Evolutionary conservation across 2,329 filamentous ascomycete genomes (phyloP).

Genomic region (Beauveria caledonica): DNA sequence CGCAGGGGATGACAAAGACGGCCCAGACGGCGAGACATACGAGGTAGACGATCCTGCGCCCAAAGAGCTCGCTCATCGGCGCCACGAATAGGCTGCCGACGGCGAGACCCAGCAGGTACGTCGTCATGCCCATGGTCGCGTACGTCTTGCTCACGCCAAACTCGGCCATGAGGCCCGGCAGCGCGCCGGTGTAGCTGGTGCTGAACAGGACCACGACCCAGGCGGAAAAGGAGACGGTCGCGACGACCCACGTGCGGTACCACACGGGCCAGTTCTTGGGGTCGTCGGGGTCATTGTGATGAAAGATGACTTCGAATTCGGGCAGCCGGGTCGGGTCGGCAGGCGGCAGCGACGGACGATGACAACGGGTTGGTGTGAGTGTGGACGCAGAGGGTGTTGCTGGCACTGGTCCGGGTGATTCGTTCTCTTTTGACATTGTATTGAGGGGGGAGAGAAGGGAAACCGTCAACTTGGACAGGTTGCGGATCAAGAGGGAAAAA

Average conservation of each 20-base stretch:
- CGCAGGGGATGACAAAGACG: slow-evolving; percentile 59
- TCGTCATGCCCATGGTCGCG: slow-evolving; percentile 62
- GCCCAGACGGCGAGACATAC: slow-evolving; percentile 52
- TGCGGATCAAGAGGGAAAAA: background rate
- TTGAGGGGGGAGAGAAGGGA: background rate
- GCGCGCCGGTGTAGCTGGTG: slow-evolving; percentile 63
- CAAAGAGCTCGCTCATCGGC: slow-evolving; percentile 58
- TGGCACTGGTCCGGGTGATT: background rate
- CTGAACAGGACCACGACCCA: slow-evolving; percentile 53
- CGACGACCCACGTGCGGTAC: slow-evolving; percentile 25
- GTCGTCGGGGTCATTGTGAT: slow-evolving; percentile 52
- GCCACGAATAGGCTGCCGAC: slow-evolving; percentile 59
- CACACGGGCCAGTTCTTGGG: slow-evolving; percentile 59
- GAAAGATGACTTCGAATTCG: slow-evolving; percentile 62
- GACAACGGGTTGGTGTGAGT: background rate
- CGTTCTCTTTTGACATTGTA: background rate
- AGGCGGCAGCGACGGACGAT: background rate
- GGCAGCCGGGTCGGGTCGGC: background rate
- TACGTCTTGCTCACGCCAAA: slow-evolving; percentile 49
- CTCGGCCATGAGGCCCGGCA: slow-evolving; percentile 55
- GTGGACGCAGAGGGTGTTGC: background rate
- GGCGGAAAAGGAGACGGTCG: slow-evolving; percentile 30
- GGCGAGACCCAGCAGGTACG: slow-evolving; percentile 63
- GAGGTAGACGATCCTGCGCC: slow-evolving; percentile 55
- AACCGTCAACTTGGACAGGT: background rate